Base-by-base conservation (phyloP, 148 eudicot species). In the Amaranthus palmeri region DNA sequence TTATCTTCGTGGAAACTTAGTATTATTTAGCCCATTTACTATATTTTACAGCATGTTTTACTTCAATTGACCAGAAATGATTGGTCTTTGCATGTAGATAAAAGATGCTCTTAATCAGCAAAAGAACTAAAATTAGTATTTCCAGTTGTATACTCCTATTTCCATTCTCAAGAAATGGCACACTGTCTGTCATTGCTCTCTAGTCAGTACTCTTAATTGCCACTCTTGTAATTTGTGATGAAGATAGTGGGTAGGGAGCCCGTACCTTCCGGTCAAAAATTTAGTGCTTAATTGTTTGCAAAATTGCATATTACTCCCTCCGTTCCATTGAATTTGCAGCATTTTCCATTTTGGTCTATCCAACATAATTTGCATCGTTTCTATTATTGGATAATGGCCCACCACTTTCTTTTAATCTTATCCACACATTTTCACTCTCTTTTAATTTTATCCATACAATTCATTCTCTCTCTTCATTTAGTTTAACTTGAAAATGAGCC, bases 211-310 rank as follows among this genome's bases (percentile, higher is more conserved):
- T 25, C 36, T 25, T 25, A 25, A 25, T 25, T 25, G 36, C 36
- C 2, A 25, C 36, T 25, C 36, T 25, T 25, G 36, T 25, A 61
- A 61, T 41, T 41, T 51, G 67, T 42, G 12, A 13, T 44, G 11
- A 50, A n/a, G 68, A 60, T 13, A 50, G 60, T 18, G 66, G 56
- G 41, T 66, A 46, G 57, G 64, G 59, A 75, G 67, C 60, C 72
- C 66, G 72, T 44, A 60, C 53, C 42, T 60, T 49, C 40, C 65
- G 53, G 67, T 68, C 61, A 42, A 44, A 15, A 36, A 68, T 51
- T 36, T 52, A 45, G 13, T 47, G 12, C 54, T 68, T 75, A 18
- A 4, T 47, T 47, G 49, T 4, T 48, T 15, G 52, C 42, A 53
- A 41, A 65, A 25, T 25, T 25, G 36, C 36, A 25, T 25, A 25